phyloP scores from a whole-genome alignment of 768 basidiomycete genomes.

The Tricholoma sp. region DNA sequence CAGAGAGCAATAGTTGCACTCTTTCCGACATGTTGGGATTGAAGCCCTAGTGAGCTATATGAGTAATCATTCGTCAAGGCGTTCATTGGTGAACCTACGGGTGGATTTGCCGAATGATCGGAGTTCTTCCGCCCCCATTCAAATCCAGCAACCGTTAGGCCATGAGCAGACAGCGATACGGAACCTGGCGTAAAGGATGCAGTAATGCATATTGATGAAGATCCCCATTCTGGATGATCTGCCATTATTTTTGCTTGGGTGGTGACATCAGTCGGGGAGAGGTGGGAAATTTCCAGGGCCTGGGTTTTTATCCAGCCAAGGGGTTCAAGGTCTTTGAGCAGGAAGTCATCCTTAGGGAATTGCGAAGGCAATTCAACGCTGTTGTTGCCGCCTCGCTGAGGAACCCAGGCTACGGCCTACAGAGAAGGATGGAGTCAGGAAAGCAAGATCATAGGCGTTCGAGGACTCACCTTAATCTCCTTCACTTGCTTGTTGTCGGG shows the following conservation, averaged over 20 bases:
- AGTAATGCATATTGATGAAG: conserved; percentile 89
- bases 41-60: conserved; percentile 55
- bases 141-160: conserved; percentile 85
- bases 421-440: neutral
- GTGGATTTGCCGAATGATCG: conserved; percentile 79
- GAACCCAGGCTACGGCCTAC: conserved; percentile 90
- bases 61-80: conserved; percentile 4
- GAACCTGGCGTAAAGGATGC: conserved; percentile 98
- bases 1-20: conserved; percentile 88
- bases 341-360: conserved; percentile 90
- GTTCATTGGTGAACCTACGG: conserved; percentile 31
- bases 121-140: conserved; percentile 97
- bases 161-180: conserved; percentile 91
- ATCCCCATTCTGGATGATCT: conserved; percentile 91
- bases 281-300: conserved; percentile 84
- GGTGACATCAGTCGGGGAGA: conserved; percentile 89
- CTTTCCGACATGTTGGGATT: conserved; percentile 99
- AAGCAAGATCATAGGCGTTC: neutral
- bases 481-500: conserved; percentile 98
- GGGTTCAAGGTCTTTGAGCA: conserved; percentile 92
- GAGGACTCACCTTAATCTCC: conserved; percentile 78
- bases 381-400: conserved; percentile 94
- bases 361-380: conserved; percentile 86
- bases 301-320: conserved; percentile 98
- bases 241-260: conserved; percentile 97